These are phyloP conservation scores for Lenwebbia sp. DNA, from an alignment of 345 rosid species.

Conservation along the genomic window DNA sequence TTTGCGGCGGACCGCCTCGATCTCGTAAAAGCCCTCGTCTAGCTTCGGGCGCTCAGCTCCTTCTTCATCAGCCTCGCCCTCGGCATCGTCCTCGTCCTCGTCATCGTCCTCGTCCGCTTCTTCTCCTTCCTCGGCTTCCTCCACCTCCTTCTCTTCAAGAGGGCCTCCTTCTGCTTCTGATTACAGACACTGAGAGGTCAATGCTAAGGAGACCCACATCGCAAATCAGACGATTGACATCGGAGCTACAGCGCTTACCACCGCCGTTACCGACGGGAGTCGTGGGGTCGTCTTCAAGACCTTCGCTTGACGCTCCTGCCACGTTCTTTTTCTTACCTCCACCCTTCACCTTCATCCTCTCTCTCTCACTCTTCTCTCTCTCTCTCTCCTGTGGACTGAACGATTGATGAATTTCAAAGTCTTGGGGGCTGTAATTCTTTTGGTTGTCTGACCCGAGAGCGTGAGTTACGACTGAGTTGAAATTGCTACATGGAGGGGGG, in stretches of 20 bases:
- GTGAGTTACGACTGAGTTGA: background rate
- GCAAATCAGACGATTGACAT: background rate
- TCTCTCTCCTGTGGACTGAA: background rate
- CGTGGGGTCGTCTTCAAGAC: background rate
- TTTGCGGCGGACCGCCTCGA: constrained; percentile 93
- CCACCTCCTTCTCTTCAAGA: constrained; percentile 2
- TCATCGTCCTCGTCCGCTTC: constrained; percentile 18
- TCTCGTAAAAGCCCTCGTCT: constrained; percentile 87
- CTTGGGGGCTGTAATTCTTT: background rate
- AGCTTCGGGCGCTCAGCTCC: constrained; percentile 66
- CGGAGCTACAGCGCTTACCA: background rate
- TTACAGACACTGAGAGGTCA: background rate
- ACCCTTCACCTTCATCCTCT: constrained; percentile 8
- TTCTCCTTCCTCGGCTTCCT: constrained; percentile 11
- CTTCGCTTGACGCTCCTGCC: background rate
- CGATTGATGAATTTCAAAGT: background rate
- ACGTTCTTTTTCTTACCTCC: constrained; percentile 16
- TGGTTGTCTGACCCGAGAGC: background rate
- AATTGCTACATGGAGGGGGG: background rate
- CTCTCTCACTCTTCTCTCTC: background rate
- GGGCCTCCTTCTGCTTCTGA: background rate
- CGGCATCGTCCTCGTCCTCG: constrained; percentile 27
- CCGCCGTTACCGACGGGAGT: background rate
- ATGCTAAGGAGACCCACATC: background rate
- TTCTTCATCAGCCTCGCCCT: constrained; percentile 13